Evolutionary conservation across 177 flowering plant genomes (phyloP).

Genomic region (Vitis hybrid): DNA sequence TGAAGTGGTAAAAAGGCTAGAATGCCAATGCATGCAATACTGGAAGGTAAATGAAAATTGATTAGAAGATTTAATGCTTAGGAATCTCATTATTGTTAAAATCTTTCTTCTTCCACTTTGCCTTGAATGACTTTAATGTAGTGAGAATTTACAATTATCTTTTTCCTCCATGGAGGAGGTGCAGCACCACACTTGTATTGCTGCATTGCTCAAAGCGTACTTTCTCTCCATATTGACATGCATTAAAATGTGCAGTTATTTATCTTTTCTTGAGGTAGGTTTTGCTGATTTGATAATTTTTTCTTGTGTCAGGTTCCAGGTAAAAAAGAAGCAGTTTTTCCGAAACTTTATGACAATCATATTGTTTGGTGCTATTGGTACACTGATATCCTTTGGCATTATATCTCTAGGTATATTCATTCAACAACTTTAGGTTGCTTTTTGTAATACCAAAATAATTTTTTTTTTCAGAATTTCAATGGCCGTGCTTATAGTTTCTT

Average conservation of each 20-base stretch:
- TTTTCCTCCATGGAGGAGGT: not conserved
- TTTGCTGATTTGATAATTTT: not conserved
- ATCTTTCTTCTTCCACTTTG: not conserved
- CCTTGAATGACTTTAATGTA: not conserved
- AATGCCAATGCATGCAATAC: too few species aligned
- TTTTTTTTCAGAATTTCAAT: not conserved
- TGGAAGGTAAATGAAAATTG: too few species aligned
- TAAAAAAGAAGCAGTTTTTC: conserved; percentile 72
- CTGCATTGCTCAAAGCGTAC: not conserved
- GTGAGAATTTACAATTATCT: not conserved
- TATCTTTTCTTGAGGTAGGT: not conserved
- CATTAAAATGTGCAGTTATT: not conserved
- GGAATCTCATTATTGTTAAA: too few species aligned
- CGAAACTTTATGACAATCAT: conserved; percentile 62
- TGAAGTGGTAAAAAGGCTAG: too few species aligned
- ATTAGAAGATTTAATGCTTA: too few species aligned
- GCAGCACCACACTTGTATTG: not conserved
- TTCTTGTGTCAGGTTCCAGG: conserved; percentile 49
- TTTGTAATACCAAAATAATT: not conserved
- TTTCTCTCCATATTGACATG: not conserved
- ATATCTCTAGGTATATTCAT: conserved; percentile 48
- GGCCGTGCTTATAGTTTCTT: not conserved
- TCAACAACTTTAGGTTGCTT: not conserved
- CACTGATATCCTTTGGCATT: conserved; percentile 55
- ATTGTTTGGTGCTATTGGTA: conserved; percentile 65